phyloP scores from a whole-genome alignment of 139 green algal species.

The Coccomyxa sp. region DNA sequence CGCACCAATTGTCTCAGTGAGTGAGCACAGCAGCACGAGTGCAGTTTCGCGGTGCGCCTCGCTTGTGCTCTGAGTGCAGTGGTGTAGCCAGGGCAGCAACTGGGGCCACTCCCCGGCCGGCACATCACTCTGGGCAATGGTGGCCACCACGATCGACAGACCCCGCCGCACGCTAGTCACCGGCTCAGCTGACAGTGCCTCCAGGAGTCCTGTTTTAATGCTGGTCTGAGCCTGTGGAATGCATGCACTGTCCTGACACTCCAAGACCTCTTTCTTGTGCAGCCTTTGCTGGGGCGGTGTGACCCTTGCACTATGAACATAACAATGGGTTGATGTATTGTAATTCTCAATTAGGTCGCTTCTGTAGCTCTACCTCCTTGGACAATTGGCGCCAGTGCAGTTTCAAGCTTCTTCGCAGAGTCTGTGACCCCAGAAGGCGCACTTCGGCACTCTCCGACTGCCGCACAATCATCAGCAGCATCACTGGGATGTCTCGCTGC shows the following conservation, averaged over 20 bases:
- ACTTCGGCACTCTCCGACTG: constrained; percentile 26
- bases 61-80: constrained; percentile 29
- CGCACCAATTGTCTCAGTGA: constrained; percentile 28
- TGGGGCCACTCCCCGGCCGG: constrained; percentile 48
- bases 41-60: constrained; percentile 54
- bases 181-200: constrained; percentile 45
- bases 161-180: neutral
- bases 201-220: constrained; percentile 45
- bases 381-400: constrained; percentile 41
- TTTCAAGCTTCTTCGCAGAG: constrained; percentile 59
- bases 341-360: neutral
- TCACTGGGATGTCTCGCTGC: constrained; percentile 38
- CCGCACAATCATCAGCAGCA: constrained; percentile 44
- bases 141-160: neutral
- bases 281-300: neutral
- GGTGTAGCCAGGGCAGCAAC: constrained; percentile 53
- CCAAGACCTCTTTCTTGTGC: neutral
- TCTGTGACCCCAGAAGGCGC: constrained; percentile 60
- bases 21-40: constrained; percentile 53
- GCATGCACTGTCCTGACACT: neutral
- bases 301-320: neutral
- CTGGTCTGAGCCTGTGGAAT: constrained; percentile 13
- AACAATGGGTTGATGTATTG: neutral
- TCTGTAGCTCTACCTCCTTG: neutral
- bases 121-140: constrained; percentile 28